Evolutionary conservation across 2,329 filamentous ascomycete species (phyloP).

Genomic region (Chalara sp.): DNA sequence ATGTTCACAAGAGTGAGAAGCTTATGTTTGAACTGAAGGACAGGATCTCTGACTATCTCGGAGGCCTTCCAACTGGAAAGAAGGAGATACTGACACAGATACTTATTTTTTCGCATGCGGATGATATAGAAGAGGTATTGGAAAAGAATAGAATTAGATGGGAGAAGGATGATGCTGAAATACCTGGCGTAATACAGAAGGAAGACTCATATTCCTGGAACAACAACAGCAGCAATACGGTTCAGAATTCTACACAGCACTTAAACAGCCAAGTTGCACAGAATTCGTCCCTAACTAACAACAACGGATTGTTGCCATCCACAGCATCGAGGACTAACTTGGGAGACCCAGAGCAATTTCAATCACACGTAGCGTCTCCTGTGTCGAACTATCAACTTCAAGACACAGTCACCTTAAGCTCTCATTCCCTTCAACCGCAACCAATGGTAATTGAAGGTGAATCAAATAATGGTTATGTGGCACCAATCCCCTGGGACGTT

Average conservation of each 20-base stretch:
- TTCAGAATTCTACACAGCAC: not conserved
- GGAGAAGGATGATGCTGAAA: not conserved
- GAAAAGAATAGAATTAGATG: not conserved
- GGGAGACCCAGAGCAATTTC: too few species aligned
- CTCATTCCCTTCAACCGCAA: too few species aligned
- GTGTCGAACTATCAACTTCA: too few species aligned
- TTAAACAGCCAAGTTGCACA: too few species aligned
- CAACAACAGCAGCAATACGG: not conserved
- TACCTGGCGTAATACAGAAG: not conserved
- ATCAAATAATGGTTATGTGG: too few species aligned
- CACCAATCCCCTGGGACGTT: too few species aligned
- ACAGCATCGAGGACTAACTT: too few species aligned
- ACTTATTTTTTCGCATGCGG: not conserved
- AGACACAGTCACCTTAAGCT: too few species aligned
- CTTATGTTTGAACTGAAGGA: not conserved
- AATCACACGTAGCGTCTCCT: too few species aligned
- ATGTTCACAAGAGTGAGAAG: not conserved
- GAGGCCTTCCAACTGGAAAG: not conserved
- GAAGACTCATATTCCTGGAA: not conserved
- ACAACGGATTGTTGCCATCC: too few species aligned
- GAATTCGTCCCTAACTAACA: too few species aligned
- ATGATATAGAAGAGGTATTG: not conserved
- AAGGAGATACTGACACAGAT: not conserved
- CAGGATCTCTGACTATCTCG: not conserved
- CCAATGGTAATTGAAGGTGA: too few species aligned